Percentiles rank a stretch among this genome's conserved stretches.
Conservation (phyloP, 345 rosid genomes). For the Eucalyptus cladocalyx region DNA sequence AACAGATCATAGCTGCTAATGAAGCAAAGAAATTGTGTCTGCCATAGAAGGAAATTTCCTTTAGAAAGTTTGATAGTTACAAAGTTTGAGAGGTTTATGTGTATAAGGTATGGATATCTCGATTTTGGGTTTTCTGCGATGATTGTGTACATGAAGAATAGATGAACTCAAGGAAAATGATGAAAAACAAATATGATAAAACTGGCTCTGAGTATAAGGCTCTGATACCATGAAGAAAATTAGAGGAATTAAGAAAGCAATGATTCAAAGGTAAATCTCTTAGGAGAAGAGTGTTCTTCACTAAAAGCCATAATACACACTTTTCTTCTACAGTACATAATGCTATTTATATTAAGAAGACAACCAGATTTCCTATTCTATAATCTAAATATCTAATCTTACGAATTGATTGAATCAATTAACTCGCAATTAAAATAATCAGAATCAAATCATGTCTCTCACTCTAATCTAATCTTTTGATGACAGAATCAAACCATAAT, state of each 20-base stretch:
- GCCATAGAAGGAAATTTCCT: background rate
- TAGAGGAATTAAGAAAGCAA: too few species aligned
- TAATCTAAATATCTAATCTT: too few species aligned
- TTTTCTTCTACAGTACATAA: background rate
- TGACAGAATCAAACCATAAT: too few species aligned
- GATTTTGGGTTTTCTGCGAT: background rate
- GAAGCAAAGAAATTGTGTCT: background rate
- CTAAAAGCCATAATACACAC: background rate
- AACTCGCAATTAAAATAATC: too few species aligned
- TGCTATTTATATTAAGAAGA: background rate
- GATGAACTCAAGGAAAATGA: background rate
- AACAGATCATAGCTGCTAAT: background rate
- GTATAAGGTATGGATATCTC: background rate
- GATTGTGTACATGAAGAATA: background rate
- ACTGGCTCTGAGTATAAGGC: background rate
- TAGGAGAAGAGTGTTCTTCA: background rate
- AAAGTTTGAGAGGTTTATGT: background rate
- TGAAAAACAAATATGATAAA: background rate
- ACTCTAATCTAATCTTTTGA: too few species aligned
- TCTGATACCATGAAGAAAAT: background rate
- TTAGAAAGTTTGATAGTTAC: background rate
- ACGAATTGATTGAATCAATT: too few species aligned
- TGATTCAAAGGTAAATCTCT: too few species aligned
- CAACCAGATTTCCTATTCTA: too few species aligned
- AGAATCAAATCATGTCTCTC: too few species aligned